These are phyloP conservation scores for Penstemon barbatus DNA, from an alignment of 257 asterid genomes.

Conservation along the genomic window DNA sequence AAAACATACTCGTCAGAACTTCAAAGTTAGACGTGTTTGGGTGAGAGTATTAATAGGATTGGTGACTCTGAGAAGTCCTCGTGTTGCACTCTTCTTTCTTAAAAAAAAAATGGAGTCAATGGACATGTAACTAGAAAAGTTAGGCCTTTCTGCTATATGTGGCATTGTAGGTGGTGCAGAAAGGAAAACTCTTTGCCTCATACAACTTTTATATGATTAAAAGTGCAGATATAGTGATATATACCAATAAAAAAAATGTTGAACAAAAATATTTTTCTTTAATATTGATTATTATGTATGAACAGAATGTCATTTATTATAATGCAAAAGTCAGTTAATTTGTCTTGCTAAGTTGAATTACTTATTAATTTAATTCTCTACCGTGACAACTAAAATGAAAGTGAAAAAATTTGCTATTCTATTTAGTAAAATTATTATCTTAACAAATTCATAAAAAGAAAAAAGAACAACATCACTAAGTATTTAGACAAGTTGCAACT, in stretches of 20 bases:
- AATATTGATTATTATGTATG: no score
- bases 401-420: no score
- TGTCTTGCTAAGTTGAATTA: no score
- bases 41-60: not conserved
- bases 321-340: no score
- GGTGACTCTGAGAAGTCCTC: not conserved
- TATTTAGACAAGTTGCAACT: no score
- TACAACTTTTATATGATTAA: no score
- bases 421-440: not conserved
- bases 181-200: not conserved
- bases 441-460: not conserved
- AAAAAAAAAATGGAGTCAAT: conserved; percentile 1
- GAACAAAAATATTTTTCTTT: no score
- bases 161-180: not conserved
- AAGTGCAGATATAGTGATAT: not conserved
- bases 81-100: not conserved
- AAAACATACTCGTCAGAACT: not conserved
- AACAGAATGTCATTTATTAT: no score
- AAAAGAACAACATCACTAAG: no score
- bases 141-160: not conserved
- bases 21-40: not conserved
- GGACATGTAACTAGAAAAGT: conserved; percentile 17
- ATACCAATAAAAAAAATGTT: no score
- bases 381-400: no score
- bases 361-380: no score